Evolutionary conservation across 768 basidiomycete genomes (phyloP).

Genomic region (Lentinula lateritia): DNA sequence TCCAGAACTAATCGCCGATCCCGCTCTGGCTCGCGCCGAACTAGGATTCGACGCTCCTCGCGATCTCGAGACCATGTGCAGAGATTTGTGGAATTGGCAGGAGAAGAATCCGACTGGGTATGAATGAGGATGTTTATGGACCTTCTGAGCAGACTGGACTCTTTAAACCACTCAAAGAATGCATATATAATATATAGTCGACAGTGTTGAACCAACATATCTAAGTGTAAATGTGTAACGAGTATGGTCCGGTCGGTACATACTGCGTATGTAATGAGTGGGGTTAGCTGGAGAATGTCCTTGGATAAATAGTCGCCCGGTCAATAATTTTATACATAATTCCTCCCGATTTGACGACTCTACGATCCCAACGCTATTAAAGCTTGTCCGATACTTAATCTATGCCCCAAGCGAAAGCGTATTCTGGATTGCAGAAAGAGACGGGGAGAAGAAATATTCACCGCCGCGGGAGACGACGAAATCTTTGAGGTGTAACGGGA

Average conservation of each 20-base stretch:
- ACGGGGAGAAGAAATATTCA: conserved; percentile 26
- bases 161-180: no score
- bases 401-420: background rate
- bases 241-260: no score
- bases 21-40: conserved; percentile 84
- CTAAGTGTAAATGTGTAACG: no score
- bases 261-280: no score
- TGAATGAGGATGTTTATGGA: conserved; percentile 10
- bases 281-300: no score
- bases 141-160: no score
- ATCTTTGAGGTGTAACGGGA: conserved; percentile 1
- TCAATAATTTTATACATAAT: no score
- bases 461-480: conserved; percentile 22
- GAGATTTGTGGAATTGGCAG: conserved; percentile 99
- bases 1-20: conserved; percentile 93
- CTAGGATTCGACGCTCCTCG: conserved; percentile 85
- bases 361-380: background rate
- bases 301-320: no score
- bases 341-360: no score
- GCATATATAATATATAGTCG: no score
- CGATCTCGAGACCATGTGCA: conserved; percentile 88
- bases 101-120: conserved; percentile 86
- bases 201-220: no score
- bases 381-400: background rate
- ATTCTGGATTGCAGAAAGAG: conserved; percentile 19